Conservation (phyloP, 495 filamentous ascomycete species). For the Podospora sp. region DNA sequence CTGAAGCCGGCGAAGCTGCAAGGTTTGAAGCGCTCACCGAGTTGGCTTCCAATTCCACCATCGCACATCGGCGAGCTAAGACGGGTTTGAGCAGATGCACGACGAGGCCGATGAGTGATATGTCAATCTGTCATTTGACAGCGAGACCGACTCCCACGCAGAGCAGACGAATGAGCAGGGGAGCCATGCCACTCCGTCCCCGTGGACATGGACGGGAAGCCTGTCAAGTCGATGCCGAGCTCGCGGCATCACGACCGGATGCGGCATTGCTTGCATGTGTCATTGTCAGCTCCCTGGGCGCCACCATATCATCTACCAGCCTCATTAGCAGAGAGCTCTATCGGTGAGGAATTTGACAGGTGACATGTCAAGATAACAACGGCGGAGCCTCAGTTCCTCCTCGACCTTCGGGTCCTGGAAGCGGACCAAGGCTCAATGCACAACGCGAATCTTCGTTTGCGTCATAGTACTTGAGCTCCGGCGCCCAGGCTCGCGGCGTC, state of each 20-base stretch:
- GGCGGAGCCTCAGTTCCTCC: too few relatives aligned
- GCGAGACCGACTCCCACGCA: neutral
- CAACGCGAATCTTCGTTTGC: too few relatives aligned
- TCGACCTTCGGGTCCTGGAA: too few relatives aligned
- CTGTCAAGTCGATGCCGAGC: neutral
- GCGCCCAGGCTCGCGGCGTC: too few relatives aligned
- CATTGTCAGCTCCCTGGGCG: neutral
- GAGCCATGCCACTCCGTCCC: neutral
- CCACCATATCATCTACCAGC: neutral
- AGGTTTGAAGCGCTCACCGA: neutral
- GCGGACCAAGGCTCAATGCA: too few relatives aligned
- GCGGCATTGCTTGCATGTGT: neutral
- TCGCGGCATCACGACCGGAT: neutral
- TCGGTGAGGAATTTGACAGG: neutral
- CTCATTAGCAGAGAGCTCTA: neutral
- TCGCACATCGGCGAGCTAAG: neutral
- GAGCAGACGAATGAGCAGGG: neutral
- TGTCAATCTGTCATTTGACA: slow-evolving; percentile 2
- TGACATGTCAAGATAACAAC: neutral
- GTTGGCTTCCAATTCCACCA: neutral
- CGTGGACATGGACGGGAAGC: neutral
- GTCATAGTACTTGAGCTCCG: too few relatives aligned
- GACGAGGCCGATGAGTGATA: neutral
- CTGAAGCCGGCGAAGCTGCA: slow-evolving; percentile 20
- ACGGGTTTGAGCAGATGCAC: neutral